Evolutionary conservation across 1,284 basidiomycete genomes (phyloP).

Genomic region (Paramarasmius palmivorus): DNA sequence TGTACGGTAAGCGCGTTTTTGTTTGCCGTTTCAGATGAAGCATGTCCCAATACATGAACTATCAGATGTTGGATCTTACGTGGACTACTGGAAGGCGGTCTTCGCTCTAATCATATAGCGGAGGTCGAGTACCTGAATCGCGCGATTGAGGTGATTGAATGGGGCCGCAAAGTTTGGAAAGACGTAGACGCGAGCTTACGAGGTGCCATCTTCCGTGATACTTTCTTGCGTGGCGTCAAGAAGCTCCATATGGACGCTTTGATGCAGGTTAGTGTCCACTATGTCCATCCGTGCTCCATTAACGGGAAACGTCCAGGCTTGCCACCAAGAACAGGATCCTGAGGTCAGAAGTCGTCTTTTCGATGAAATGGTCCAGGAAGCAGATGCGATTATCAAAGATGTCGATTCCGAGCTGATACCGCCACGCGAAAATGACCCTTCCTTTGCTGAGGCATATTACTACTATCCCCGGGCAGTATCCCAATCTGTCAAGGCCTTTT

Average conservation of each 20-base stretch:
- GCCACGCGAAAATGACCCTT: constrained; percentile 2
- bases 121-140: constrained; percentile 20
- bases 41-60: too few species aligned
- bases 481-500: neutral
- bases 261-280: constrained; percentile 20
- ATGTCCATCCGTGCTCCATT: neutral
- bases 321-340: neutral
- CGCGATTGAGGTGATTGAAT: constrained; percentile 22
- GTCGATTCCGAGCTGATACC: constrained; percentile 3
- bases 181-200: constrained; percentile 21
- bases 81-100: neutral
- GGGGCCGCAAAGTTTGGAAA: constrained; percentile 26
- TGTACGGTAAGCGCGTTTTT: constrained; percentile 24
- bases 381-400: constrained; percentile 10
- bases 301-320: neutral
- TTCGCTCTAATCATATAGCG: neutral
- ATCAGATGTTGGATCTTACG: neutral
- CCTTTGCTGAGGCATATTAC: constrained; percentile 5
- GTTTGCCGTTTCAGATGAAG: neutral
- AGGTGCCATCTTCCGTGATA: constrained; percentile 26
- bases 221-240: constrained; percentile 28
- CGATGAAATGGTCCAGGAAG: constrained; percentile 8
- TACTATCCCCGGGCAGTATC: constrained; percentile 3
- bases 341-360: constrained; percentile 4
- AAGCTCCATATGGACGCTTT: constrained; percentile 24